Evolutionary conservation across 2,329 filamentous ascomycete species (phyloP).

Genomic region (Pseudogymnoascus sp.): DNA sequence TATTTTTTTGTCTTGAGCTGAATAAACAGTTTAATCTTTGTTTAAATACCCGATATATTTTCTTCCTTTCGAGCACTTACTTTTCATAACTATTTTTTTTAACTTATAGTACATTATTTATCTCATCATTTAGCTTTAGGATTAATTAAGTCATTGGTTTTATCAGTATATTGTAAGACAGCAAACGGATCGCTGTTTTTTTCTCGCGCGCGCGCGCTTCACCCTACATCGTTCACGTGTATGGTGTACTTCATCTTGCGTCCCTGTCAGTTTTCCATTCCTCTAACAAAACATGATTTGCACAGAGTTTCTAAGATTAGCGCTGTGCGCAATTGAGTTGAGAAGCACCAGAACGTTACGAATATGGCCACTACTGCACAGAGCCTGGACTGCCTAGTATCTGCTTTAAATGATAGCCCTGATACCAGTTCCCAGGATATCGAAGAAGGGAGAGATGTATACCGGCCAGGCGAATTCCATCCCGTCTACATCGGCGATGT

Average conservation of each 20-base stretch:
- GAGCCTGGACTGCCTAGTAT: background rate
- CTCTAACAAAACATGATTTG: background rate
- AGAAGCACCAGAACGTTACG: background rate
- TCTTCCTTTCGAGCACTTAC: no score
- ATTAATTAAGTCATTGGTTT: no score
- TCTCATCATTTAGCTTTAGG: no score
- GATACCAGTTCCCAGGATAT: background rate
- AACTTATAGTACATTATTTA: no score
- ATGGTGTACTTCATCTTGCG: background rate
- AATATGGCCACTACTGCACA: background rate
- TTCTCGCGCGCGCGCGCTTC: background rate
- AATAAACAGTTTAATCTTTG: no score
- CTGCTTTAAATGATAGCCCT: background rate
- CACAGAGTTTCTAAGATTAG: background rate
- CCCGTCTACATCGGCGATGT: constrained; percentile 25
- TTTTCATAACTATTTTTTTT: no score
- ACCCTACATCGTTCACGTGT: background rate
- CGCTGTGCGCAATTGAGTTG: background rate
- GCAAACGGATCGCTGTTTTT: no score
- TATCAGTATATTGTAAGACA: no score
- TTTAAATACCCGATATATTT: no score
- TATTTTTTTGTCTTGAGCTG: background rate
- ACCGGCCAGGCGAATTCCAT: constrained; percentile 23
- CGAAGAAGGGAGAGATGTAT: constrained; percentile 12
- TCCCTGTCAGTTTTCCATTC: background rate